Base-by-base conservation (phyloP, 441 rosid genomes). In the Syzygium syzygioides region DNA sequence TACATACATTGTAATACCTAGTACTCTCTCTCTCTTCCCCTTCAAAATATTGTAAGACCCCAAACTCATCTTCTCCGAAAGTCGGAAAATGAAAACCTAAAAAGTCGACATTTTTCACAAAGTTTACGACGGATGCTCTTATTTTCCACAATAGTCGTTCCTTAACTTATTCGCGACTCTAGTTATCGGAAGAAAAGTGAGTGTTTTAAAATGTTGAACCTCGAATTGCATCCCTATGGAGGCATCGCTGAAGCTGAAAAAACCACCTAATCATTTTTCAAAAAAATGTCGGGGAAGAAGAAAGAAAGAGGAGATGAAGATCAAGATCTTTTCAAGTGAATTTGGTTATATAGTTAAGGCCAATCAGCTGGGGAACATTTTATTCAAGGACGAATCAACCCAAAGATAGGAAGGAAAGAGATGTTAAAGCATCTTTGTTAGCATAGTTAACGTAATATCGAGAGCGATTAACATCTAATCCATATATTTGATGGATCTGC, bases 21-120 rank as follows among this genome's bases (percentile, higher is more conserved):
- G 79, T 4, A 18, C 79, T 66, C 41, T 18, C 45, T 66, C 23
- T 14, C 64, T 45, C 9, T 45, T 45, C 79, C 79, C 32, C 23
- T 32, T 32, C 79, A 18, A 32, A 32, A 18, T 66, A 4, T 18
- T 64, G 32, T 18, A 18, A 37, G 1, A 20, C 25, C 80, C 80
- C 1, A 37, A 71, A 20, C 50, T 71, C 50, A 19, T 0, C 5
- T 6, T 0, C 3, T 34, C 25, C 25, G 1, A 28, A 37, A 71
- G 26, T 23, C 20, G 26, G 80, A 19, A 34, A 68, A 34, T 3
- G 80, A 68, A 34, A 68, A 34, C 48, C 80, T 68, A 19, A 19
- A 26, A 68, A 19, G 48, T 34, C 79, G 3, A 68, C 79, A 34
- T 34, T 11, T 68, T 68, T 34, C 2, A 3, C 80, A 68, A 68